Evolutionary conservation across 306 rosid species (phyloP), one percentile per base, ranked within the genome.

Genomic region (Gillenia trifoliata): DNA sequence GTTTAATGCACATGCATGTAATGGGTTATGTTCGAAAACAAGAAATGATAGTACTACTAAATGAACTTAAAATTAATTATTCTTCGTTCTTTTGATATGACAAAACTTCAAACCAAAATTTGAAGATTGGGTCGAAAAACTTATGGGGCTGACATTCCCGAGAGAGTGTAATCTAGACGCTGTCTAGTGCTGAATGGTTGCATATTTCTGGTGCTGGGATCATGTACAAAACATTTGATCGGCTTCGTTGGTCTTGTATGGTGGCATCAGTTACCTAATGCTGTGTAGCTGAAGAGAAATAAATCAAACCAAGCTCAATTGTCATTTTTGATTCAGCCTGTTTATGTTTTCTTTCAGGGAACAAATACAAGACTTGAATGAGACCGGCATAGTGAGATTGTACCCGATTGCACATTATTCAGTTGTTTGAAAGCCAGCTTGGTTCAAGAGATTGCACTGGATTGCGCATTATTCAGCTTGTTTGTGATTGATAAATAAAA

Each of bases 281-380:
- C 41, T 43, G 61, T 30, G 28, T 43, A 20, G 38, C 76, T 28
- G 33, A 25, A n/a, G 55, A 23, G 16, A 36, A 17, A 56, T 3
- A 31, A 33, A 34, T 71, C 5, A 45, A 9, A 17, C 10, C 8
- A 6, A n/a, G n/a, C 28, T n/a, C 43, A 11, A 73, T 43, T 30
- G n/a, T 29, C 61, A 19, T 19, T 31, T 49, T 49, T 43, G 34
- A 36, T 8, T 52, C 28, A 3, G 22, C 11, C 8, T n/a, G n/a
- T 50, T 65, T 33, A n/a, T 71, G 40, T 69, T 86, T 19, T 78
- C 71, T 81, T 88, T 73, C 96, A 94, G 97, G 86, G 93, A 89
- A 61, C 91, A 94, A 84, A 85, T 94, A 75, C 89, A 88, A 85
- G 97, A 91, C n/a, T n/a, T n/a, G n/a, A n/a, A n/a, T n/a, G n/a